Evolutionary conservation across 2,329 filamentous ascomycete genomes (phyloP).

Genomic region (Colletotrichum orchidophilum): DNA sequence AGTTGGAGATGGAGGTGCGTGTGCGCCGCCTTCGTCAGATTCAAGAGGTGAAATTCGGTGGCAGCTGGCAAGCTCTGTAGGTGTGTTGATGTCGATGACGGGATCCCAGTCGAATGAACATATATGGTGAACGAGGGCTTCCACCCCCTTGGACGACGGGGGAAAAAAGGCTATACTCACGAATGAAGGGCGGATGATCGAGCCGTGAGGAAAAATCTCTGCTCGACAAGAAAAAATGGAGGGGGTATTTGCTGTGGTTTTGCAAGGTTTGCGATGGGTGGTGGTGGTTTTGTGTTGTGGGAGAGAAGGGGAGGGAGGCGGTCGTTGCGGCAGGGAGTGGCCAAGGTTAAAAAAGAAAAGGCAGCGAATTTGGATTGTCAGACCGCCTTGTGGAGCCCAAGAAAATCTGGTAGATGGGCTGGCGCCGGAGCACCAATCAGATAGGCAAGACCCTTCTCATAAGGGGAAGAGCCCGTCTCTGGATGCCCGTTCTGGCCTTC

Average conservation of each 20-base stretch:
- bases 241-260: slow-evolving; percentile 5
- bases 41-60: slow-evolving; percentile 3
- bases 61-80: not conserved
- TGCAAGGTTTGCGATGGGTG: slow-evolving; percentile 25
- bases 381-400: slow-evolving; percentile 32
- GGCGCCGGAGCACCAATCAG: slow-evolving; percentile 27
- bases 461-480: slow-evolving; percentile 14
- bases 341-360: slow-evolving; percentile 26
- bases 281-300: slow-evolving; percentile 32
- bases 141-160: not conserved
- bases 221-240: slow-evolving; percentile 11
- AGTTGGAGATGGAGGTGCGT: slow-evolving; percentile 32
- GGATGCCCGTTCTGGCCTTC: not conserved
- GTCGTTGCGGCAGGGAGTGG: slow-evolving; percentile 26
- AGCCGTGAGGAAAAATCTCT: slow-evolving; percentile 24
- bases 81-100: not conserved
- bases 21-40: slow-evolving; percentile 3
- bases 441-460: slow-evolving; percentile 20
- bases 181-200: not conserved
- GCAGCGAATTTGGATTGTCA: slow-evolving; percentile 24
- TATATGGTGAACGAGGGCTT: not conserved
- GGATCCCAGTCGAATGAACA: not conserved
- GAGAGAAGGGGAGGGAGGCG: slow-evolving; percentile 28
- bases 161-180: slow-evolving; percentile 12
- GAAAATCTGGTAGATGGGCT: slow-evolving; percentile 23